These are phyloP conservation scores for Sphenostylis stenocarpa DNA, from an alignment of 306 rosid species.

Conservation along the genomic window DNA sequence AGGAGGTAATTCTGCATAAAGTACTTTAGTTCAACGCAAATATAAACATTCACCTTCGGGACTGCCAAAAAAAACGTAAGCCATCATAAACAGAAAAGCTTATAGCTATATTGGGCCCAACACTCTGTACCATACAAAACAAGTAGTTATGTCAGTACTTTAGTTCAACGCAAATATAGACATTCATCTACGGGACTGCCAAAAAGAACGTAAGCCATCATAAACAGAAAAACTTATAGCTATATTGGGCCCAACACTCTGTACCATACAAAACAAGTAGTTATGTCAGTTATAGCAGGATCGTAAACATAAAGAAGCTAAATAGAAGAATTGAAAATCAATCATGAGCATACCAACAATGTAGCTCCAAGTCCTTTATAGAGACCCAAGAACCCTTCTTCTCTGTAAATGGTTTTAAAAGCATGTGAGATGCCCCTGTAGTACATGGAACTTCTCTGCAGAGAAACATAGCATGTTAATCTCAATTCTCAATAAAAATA, in stretches of 20 bases:
- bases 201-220: constrained; percentile 63
- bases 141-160: no score
- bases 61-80: constrained; percentile 68
- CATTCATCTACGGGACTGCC: constrained; percentile 71
- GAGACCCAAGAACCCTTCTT: constrained; percentile 77
- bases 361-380: constrained; percentile 93
- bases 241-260: constrained; percentile 89
- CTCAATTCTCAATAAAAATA: constrained; percentile 5
- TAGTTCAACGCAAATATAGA: constrained; percentile 17
- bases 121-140: no score
- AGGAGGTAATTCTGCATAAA: background rate
- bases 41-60: constrained; percentile 53
- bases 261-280: constrained; percentile 26
- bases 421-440: constrained; percentile 77
- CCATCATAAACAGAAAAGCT: constrained; percentile 72
- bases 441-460: constrained; percentile 67
- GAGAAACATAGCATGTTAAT: constrained; percentile 15
- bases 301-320: background rate
- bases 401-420: constrained; percentile 68
- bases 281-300: background rate
- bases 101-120: no score
- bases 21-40: constrained; percentile 9
- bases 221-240: constrained; percentile 82
- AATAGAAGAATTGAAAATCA: background rate
- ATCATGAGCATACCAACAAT: constrained; percentile 59